Evolutionary conservation across 2,329 filamentous ascomycete species (phyloP).

Genomic region (Cytospora paraplurivora): DNA sequence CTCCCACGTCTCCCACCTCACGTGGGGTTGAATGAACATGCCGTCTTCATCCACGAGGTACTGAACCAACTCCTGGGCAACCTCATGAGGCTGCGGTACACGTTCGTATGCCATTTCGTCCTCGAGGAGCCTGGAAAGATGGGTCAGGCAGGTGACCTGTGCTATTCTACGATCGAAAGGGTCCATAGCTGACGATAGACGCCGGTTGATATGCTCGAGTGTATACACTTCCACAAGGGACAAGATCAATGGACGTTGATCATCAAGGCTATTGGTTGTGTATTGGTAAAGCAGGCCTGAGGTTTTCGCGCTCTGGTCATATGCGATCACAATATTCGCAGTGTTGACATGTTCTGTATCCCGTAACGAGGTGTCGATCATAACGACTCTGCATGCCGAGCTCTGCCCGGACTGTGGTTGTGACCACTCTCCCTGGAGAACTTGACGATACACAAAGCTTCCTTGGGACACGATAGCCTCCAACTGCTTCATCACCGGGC

Average conservation of each 20-base stretch:
- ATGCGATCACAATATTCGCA: constrained; percentile 52
- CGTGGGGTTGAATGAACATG: constrained; percentile 17
- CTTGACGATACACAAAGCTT: constrained; percentile 37
- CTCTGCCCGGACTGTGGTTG: constrained; percentile 25
- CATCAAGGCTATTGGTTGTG: constrained; percentile 16
- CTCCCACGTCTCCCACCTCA: constrained; percentile 42
- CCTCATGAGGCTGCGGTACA: constrained; percentile 45
- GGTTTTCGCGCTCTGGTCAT: constrained; percentile 52
- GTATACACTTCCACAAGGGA: constrained; percentile 53
- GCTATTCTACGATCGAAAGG: constrained; percentile 49
- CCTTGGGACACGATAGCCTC: constrained; percentile 49
- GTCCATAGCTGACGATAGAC: constrained; percentile 44
- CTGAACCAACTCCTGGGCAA: constrained; percentile 48
- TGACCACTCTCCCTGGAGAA: constrained; percentile 32
- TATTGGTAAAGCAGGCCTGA: constrained; percentile 39
- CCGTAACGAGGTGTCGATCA: constrained; percentile 19
- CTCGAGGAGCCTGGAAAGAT: constrained; percentile 38
- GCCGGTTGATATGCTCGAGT: constrained; percentile 57
- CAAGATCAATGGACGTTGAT: constrained; percentile 47
- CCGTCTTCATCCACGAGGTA: constrained; percentile 27
- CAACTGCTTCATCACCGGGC: constrained; percentile 54
- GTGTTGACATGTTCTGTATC: constrained; percentile 5
- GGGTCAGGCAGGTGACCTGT: constrained; percentile 40
- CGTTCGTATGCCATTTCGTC: constrained; percentile 28
- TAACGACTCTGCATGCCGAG: constrained; percentile 23